These are phyloP conservation scores for Clitocybe nebularis DNA, from an alignment of 1,284 basidiomycete species.

Conservation along the genomic window DNA sequence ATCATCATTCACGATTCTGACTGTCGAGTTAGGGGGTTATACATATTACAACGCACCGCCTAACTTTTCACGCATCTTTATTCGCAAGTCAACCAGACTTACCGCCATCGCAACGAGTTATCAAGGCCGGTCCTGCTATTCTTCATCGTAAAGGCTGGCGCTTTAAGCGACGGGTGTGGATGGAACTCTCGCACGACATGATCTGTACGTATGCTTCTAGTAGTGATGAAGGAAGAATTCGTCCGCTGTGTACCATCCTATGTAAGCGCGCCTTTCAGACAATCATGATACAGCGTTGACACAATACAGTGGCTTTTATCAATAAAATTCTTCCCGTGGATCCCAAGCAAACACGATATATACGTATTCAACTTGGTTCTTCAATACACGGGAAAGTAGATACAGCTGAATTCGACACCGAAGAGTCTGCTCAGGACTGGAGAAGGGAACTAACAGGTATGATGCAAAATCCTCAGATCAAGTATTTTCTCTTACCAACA, in stretches of 20 bases:
- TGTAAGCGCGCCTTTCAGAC: constrained; percentile 40
- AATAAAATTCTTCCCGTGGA: constrained; percentile 40
- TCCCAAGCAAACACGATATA: constrained; percentile 36
- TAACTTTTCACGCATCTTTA: constrained; percentile 64
- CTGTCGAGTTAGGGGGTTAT: constrained; percentile 45
- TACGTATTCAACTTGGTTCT: constrained; percentile 36
- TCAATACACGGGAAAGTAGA: constrained; percentile 21
- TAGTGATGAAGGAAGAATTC: constrained; percentile 49
- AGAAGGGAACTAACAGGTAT: constrained; percentile 47
- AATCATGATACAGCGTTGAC: constrained; percentile 10
- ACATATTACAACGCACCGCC: constrained; percentile 61
- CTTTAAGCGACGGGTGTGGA: constrained; percentile 53
- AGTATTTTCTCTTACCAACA: neutral
- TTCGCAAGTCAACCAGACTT: constrained; percentile 41
- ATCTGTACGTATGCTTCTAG: constrained; percentile 55
- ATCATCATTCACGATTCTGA: constrained; percentile 9
- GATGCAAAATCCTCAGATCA: constrained; percentile 6
- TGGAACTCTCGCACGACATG: constrained; percentile 63
- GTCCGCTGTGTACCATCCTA: constrained; percentile 50
- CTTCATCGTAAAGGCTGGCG: constrained; percentile 43
- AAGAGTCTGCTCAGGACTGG: constrained; percentile 61
- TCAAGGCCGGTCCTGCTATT: constrained; percentile 52
- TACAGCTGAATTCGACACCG: constrained; percentile 53
- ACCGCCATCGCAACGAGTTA: constrained; percentile 26
- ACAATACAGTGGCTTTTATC: constrained; percentile 37